These are phyloP conservation scores for Chondrostereum purpureum DNA, from an alignment of 1,284 basidiomycete species.

Conservation along the genomic window DNA sequence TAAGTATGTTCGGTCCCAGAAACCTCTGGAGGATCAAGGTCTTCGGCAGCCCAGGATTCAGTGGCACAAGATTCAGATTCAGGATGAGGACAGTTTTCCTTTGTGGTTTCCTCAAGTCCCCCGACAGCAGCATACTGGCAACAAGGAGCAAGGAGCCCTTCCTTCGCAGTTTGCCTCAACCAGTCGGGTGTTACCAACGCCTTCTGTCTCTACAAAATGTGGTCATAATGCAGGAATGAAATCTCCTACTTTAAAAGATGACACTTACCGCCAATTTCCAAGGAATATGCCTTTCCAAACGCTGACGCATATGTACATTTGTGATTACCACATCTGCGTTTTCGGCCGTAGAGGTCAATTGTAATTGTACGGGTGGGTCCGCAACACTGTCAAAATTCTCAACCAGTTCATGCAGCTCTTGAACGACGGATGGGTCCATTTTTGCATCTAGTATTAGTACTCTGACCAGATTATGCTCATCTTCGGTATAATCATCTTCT, in stretches of 20 bases:
- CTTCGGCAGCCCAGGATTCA: too few relatives aligned
- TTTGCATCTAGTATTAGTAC: constrained; percentile 59
- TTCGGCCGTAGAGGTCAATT: constrained; percentile 32
- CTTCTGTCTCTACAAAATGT: constrained; percentile 44
- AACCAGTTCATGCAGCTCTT: constrained; percentile 41
- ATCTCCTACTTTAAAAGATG: too few relatives aligned
- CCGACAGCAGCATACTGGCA: constrained; percentile 42
- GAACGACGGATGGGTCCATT: constrained; percentile 34
- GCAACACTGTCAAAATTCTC: constrained; percentile 27
- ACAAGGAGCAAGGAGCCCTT: constrained; percentile 39
- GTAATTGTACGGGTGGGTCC: constrained; percentile 21
- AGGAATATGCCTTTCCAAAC: constrained; percentile 61
- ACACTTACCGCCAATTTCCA: constrained; percentile 57
- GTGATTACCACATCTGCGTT: constrained; percentile 64
- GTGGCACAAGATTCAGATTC: constrained; percentile 29
- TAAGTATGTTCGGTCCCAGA: constrained; percentile 21
- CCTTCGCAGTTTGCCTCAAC: constrained; percentile 50
- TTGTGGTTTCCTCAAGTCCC: constrained; percentile 23
- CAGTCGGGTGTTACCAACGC: constrained; percentile 62
- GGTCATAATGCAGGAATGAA: too few relatives aligned
- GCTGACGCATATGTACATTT: constrained; percentile 52
- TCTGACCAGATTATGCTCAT: constrained; percentile 24
- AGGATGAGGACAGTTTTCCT: constrained; percentile 35
- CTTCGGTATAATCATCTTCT: too few relatives aligned
- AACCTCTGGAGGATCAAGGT: too few relatives aligned